Evolutionary conservation across 2,329 filamentous ascomycete genomes (phyloP), one percentile per base, ranked within the genome.

Genomic region (Pseudogymnoascus sp.): DNA sequence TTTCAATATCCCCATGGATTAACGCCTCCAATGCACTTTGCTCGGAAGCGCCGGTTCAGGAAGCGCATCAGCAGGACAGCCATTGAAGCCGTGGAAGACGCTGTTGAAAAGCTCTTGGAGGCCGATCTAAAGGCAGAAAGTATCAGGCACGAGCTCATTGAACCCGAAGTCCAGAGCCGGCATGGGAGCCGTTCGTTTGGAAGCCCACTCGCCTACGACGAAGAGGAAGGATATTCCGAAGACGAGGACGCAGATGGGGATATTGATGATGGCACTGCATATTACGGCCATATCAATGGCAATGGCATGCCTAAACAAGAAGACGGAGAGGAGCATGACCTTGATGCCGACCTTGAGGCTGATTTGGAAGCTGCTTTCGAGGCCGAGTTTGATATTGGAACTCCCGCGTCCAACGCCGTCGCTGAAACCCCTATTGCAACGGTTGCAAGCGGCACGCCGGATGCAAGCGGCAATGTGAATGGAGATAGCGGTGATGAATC

Each of bases 11-110:
- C 82, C 2, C 82, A 85, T 69, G 82, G 82, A 16, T 72, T 85
- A 12, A 85, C 82, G 3, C 80, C 82, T 18, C 82, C 82, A 4
- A 83, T 85, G 81, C 78, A 81, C 65, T 81, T 76, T 71, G 81
- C 79, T 4, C 77, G 81, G 39, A 81, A 81, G 67, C 76, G 80
- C 30, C 75, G 82, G n/a, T 85, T 85, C 69, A 72, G 81, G 59
- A 81, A 81, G 64, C 76, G 82, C 6, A 76, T 82, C 43, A 81
- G 77, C 22, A 79, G 81, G 65, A 77, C 77, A 16, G 78, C 81
- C 34, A 81, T 83, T 57, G 80, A 83, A 66, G 78, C 80, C 43
- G 79, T 83, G 6, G 82, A 85, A 65, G 77, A 78, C 43, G 76
- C 80, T 50, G 81, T 84, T 38, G 78, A 83, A 61, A 74, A 74